Evolutionary conservation across 192 early-diverging fungal species (phyloP).

Genomic region (Backusella sp.): DNA sequence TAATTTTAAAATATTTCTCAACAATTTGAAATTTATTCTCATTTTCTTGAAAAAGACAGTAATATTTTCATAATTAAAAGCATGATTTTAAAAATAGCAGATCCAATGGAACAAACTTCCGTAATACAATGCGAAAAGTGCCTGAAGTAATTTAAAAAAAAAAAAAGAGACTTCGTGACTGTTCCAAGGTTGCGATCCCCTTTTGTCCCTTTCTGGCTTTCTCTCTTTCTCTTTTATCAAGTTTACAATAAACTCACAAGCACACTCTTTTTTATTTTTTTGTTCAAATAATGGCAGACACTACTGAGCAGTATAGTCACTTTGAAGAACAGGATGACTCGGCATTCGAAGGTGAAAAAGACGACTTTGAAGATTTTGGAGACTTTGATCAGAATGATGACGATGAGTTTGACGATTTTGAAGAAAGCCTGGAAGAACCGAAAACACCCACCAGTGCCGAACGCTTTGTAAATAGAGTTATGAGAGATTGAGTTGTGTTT

Average conservation of each 20-base stretch:
- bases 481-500: not conserved
- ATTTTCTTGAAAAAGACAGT: too few species aligned
- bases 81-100: too few species aligned
- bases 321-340: not conserved
- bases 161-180: not conserved
- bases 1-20: too few species aligned
- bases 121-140: not conserved
- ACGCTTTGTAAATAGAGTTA: not conserved
- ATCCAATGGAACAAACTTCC: too few species aligned
- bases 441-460: conserved; percentile 9
- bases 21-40: too few species aligned
- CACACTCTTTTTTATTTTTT: not conserved
- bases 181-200: not conserved
- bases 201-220: not conserved
- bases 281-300: not conserved
- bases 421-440: conserved; percentile 6
- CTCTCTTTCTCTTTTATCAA: not conserved
- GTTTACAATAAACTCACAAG: not conserved
- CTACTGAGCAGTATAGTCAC: not conserved
- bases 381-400: conserved; percentile 15
- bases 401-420: conserved; percentile 38
- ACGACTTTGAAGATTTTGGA: conserved; percentile 7
- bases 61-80: too few species aligned
- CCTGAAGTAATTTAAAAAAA: not conserved
- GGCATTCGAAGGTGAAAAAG: not conserved